phyloP scores from a whole-genome alignment of 768 basidiomycete species.

The Pleurotus ostreatus region DNA sequence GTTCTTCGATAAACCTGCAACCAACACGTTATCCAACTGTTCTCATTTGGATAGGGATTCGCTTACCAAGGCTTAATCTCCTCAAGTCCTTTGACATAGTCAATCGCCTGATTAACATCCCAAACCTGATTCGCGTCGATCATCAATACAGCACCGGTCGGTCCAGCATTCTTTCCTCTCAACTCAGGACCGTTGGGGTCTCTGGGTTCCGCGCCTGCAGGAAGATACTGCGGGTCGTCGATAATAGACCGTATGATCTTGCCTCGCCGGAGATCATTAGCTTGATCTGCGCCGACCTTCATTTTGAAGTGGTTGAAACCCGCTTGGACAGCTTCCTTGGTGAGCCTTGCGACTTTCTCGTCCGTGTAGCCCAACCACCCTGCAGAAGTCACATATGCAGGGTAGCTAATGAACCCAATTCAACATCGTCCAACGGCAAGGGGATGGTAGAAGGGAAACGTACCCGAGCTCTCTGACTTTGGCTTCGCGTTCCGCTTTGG shows the following conservation, averaged over 20 bases:
- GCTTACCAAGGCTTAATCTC: constrained; percentile 82
- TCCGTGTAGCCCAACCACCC: constrained; percentile 95
- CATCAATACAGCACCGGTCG: constrained; percentile 93
- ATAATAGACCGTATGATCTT: constrained; percentile 91
- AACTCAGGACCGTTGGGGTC: constrained; percentile 62
- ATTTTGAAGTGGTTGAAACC: constrained; percentile 99
- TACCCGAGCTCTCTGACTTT: constrained; percentile 69
- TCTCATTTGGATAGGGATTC: too few species aligned
- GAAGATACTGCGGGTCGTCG: constrained; percentile 85
- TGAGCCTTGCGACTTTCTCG: constrained; percentile 85
- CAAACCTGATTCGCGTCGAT: constrained; percentile 97
- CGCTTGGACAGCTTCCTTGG: constrained; percentile 75
- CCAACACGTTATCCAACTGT: background rate
- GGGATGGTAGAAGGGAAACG: constrained; percentile 8
- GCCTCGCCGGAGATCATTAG: constrained; percentile 83
- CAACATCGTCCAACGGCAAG: background rate
- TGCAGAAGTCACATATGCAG: constrained; percentile 90
- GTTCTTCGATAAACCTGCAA: constrained; percentile 87
- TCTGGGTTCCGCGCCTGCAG: constrained; percentile 48
- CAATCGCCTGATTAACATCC: constrained; percentile 91
- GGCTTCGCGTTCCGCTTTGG: constrained; percentile 76
- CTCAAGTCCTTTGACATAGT: constrained; percentile 79
- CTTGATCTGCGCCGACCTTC: constrained; percentile 88
- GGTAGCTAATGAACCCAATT: constrained; percentile 52
- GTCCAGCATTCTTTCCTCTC: constrained; percentile 88